These are phyloP conservation scores for Paecilomyces formosus DNA, from an alignment of 2,329 filamentous ascomycete genomes.

Conservation along the genomic window DNA sequence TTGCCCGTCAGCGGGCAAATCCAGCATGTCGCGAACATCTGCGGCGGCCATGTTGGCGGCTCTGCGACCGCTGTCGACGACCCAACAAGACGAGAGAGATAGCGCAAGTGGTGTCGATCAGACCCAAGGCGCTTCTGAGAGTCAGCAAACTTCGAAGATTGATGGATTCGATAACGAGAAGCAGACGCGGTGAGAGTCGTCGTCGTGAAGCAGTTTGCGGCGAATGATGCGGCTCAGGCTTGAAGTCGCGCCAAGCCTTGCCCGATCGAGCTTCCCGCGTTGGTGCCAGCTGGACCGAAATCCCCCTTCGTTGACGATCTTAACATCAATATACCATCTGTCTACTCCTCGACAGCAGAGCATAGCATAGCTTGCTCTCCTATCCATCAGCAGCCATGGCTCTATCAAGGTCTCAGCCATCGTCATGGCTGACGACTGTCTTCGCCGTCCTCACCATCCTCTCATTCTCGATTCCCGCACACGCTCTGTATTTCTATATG, in stretches of 20 bases:
- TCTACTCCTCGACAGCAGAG: neutral
- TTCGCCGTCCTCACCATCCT: conserved; percentile 61
- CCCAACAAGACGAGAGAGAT: neutral
- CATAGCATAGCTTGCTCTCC: neutral
- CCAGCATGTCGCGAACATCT: conserved; percentile 83
- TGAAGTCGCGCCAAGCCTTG: neutral
- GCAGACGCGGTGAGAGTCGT: neutral
- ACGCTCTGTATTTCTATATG: conserved; percentile 93
- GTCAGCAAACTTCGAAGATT: neutral
- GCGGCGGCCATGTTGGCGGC: conserved; percentile 57
- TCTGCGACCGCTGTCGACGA: conserved; percentile 1
- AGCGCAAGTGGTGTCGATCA: neutral
- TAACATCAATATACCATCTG: neutral
- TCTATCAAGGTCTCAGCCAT: conserved; percentile 20
- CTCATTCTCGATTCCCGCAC: conserved; percentile 53
- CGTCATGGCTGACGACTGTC: conserved; percentile 34
- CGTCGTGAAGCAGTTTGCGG: neutral
- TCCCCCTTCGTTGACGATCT: conserved; percentile 4
- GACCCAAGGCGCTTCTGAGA: neutral
- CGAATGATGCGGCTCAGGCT: neutral
- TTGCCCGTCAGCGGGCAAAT: conserved; percentile 58
- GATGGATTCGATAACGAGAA: neutral
- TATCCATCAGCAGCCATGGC: conserved; percentile 20
- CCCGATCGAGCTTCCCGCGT: conserved; percentile 1
- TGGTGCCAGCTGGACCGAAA: conserved; percentile 10